Percentiles rank a stretch among this genome's conserved stretches.
Conservation (phyloP, 495 filamentous ascomycete species). For the Annulohypoxylon maeteangense region DNA sequence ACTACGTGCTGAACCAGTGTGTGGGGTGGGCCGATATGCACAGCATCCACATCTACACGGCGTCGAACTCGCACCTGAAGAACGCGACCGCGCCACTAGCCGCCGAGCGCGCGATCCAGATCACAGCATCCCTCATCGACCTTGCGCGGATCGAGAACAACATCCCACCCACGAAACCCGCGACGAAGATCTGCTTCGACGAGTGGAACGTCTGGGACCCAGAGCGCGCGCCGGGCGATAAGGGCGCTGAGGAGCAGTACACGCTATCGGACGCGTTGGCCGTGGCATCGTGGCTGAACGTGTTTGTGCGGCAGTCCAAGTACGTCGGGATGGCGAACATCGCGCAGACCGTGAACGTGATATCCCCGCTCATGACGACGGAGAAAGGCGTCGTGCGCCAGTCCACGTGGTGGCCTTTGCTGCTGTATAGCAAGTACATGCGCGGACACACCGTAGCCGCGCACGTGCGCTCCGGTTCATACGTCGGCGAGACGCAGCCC, state of each 20-base stretch:
- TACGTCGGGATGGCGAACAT: constrained; percentile 84
- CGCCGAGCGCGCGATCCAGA: constrained; percentile 79
- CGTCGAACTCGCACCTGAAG: constrained; percentile 58
- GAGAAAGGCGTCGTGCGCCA: constrained; percentile 72
- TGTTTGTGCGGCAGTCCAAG: constrained; percentile 78
- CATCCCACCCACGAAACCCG: constrained; percentile 64
- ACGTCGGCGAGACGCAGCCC: constrained; percentile 72
- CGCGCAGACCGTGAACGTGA: constrained; percentile 82
- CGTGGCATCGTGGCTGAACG: constrained; percentile 79
- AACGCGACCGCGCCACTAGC: constrained; percentile 75
- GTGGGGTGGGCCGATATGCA: constrained; percentile 77
- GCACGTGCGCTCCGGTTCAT: constrained; percentile 68
- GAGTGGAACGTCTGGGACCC: constrained; percentile 90
- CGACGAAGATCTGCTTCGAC: constrained; percentile 81
- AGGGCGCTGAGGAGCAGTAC: constrained; percentile 75
- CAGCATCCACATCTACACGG: constrained; percentile 75
- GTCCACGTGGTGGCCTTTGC: constrained; percentile 81
- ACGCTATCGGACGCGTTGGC: constrained; percentile 80
- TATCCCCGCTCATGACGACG: constrained; percentile 78
- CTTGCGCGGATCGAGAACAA: constrained; percentile 76
- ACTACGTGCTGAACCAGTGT: constrained; percentile 74
- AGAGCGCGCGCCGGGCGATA: constrained; percentile 72
- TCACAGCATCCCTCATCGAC: constrained; percentile 73
- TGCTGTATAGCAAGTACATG: constrained; percentile 79
- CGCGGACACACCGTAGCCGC: constrained; percentile 71